Base-by-base conservation (phyloP, 2,329 filamentous ascomycete species). In the Seiridium unicorne region DNA sequence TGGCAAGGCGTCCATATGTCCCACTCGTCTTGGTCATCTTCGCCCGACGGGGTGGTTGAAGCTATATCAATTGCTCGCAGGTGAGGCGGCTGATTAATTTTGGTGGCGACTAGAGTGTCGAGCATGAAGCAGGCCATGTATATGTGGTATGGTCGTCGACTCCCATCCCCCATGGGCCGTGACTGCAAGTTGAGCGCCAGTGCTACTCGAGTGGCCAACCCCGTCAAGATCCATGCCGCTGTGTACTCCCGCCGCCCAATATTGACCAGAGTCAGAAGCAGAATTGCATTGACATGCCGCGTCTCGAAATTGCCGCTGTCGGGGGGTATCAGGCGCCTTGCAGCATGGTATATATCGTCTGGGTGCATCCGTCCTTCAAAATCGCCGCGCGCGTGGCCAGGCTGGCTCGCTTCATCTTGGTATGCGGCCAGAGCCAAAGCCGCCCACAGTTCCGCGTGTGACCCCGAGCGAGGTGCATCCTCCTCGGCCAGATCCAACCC, bases 21-120 rank as follows among this genome's bases (percentile, higher is more conserved):
- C 89, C 89, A 92, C 74, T 92, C 89, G 67, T 92, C 89, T 26
- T 89, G 74, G 1, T 87, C 87, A 65, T 90, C 86, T 70, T 90
- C 87, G 2, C 89, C 75, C 3, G 74, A 72, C 8, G 81, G 80
- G 36, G 80, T 61, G 55, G 71, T 69, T 44, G 73, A 71, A n/a
- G 77, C 72, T 34, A 84, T 70, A 56, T 85, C 81, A 11, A 77
- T 75, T 8, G 73, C 69, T 59, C 74, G 74, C 5, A 88, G 76
- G 67, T 84, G 81, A 2, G 83, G 77, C 8, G 77, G 73, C 40
- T 77, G 77, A n/a, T 78, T 74, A 3, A 86, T 74, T 7, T 81
- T 76, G 18, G 83, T 70, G 7, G 83, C 81, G 11, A 87, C 70
- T 31, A 88, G 71, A 11, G 82, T 84, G 57, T 91, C 88, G 1